Base-by-base conservation (phyloP, 441 rosid genomes). In the Gossypium gossypioides region DNA sequence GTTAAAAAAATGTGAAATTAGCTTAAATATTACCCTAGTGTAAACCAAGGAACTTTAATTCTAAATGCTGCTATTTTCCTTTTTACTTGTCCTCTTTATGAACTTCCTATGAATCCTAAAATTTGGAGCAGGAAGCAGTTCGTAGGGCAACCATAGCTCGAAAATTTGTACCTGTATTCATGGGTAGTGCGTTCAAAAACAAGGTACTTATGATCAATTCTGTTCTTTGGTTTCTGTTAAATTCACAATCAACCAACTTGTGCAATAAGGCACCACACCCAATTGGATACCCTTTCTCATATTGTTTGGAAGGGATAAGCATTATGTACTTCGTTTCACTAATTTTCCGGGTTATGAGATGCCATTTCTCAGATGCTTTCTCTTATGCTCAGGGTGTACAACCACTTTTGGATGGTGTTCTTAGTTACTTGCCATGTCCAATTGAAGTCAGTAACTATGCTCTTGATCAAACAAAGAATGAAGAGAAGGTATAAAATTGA, bases 141-240 rank as follows among this genome's bases (percentile, higher is more conserved):
- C 96, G 93, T 66, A 85, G 99, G 82, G 96, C 96, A 77, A 95
- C 99, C 24, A 54, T 89, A 58, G 96, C 93, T 15, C 86, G 77
- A 57, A 92, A 89, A 79, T 92, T 96, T 79, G 84, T 96, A 32
- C 99, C 97, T 57, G 96, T 96, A 68, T 96, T 92, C 82, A 96
- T 96, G 98, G 99, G 99, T 3, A 92, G 98, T 79, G 99, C 98
- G 22, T 92, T 95, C 85, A 95, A 92, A 80, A 95, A 95, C 82
- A 95, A 92, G 99, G 99, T 92, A 82, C 48, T 34, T 74, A 32
- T 73, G 34, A 5, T 42, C 69, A 27, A 32, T 74, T 52, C 62
- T 40, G 32, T 21, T 46, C 8, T 5, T 44, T 66, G 6, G 18
- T 24, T 40, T 64, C 12, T 46, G 21, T 15, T 55, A 56, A 48